Conservation (phyloP, 331 rosid genomes). For the Arachis monticola region DNA sequence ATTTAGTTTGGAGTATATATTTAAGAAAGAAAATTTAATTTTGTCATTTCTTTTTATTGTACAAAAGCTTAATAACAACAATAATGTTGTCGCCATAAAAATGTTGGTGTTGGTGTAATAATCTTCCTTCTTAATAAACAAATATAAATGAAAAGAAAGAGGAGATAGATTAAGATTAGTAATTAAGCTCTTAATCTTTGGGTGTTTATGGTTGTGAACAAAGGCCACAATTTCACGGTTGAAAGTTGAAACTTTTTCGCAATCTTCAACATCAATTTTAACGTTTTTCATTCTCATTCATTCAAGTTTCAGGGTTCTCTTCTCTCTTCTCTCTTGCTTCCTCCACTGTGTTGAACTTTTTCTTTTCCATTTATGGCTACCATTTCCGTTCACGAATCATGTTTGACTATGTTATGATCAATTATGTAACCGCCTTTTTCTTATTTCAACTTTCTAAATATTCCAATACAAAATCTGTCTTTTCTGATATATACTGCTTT, state of each 20-base stretch:
- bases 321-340: background rate
- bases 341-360: background rate
- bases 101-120: background rate
- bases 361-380: background rate
- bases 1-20: no score
- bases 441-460: background rate
- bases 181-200: background rate
- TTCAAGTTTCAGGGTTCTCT: background rate
- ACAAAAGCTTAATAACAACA: background rate
- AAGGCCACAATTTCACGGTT: background rate
- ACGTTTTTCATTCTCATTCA: background rate
- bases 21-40: no score
- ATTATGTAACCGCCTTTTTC: background rate
- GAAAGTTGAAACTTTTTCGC: background rate
- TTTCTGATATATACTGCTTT: background rate
- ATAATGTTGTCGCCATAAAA: background rate
- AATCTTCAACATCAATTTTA: background rate
- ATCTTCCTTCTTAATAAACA: background rate
- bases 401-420: background rate
- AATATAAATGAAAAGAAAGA: background rate
- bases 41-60: no score
- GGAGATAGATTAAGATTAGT: background rate
- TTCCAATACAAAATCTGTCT: background rate
- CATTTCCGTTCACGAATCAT: background rate
- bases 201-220: background rate